Evolutionary conservation across 768 basidiomycete genomes (phyloP).

Genomic region (Clitopilus hobsonii): DNA sequence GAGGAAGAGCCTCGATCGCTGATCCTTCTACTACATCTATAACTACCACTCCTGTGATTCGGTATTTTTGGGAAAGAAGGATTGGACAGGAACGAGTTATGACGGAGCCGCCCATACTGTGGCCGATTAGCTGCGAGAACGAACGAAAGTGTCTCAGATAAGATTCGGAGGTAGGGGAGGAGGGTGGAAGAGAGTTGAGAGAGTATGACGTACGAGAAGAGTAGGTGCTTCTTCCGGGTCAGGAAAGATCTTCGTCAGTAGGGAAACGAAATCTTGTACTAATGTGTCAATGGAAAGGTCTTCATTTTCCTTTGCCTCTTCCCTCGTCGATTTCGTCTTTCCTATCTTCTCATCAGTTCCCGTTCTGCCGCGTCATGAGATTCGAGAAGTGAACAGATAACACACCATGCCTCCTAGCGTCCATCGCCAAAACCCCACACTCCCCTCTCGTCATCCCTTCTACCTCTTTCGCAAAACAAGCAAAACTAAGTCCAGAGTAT

Average conservation of each 20-base stretch:
- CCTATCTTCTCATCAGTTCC: conserved; percentile 47
- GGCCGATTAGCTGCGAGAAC: conserved; percentile 89
- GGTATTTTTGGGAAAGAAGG: conserved; percentile 65
- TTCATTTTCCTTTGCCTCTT: conserved; percentile 29
- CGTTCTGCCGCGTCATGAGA: conserved; percentile 1
- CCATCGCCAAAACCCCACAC: conserved; percentile 77
- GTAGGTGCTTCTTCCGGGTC: conserved; percentile 60
- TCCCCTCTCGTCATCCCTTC: conserved; percentile 55
- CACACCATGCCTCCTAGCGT: conserved; percentile 87
- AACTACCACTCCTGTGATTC: conserved; percentile 72
- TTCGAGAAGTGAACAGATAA: neutral
- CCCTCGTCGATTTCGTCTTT: conserved; percentile 47
- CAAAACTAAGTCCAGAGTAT: conserved; percentile 85
- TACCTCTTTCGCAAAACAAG: conserved; percentile 84
- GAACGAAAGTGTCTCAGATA: too few relatives aligned
- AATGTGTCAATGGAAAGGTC: conserved; percentile 74
- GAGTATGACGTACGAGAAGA: conserved; percentile 53
- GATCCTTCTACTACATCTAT: conserved; percentile 92
- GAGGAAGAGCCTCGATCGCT: conserved; percentile 87
- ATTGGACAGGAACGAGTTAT: conserved; percentile 65
- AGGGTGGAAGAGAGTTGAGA: neutral
- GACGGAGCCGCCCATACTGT: conserved; percentile 96
- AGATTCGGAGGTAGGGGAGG: too few relatives aligned
- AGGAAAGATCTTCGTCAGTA: conserved; percentile 69
- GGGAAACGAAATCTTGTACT: conserved; percentile 65